A percentile compares a stretch with the other conserved stretches of the same genome.
phyloP scores from a whole-genome alignment of 768 basidiomycete genomes.

The Pleurotus giganteus region DNA sequence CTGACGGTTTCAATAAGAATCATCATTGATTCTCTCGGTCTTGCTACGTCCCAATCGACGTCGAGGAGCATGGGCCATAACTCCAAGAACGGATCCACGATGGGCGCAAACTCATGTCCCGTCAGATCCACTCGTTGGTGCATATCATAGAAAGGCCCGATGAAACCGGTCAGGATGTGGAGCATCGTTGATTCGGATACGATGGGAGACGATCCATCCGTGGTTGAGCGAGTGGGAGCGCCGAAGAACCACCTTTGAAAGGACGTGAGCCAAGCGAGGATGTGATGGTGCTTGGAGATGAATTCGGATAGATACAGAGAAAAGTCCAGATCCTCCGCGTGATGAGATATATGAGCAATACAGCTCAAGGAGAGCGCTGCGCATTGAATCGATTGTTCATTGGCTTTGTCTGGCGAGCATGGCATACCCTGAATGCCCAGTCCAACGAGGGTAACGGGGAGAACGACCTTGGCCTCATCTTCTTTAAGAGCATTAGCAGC shows the following conservation, averaged over 20 bases:
- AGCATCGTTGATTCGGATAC: neutral
- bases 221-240: neutral
- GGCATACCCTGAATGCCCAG: too few relatives aligned
- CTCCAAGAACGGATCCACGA: neutral
- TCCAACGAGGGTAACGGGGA: too few relatives aligned
- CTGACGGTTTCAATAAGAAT: too few relatives aligned
- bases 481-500: too few relatives aligned
- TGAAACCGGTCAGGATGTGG: neutral
- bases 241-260: neutral
- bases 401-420: too few relatives aligned
- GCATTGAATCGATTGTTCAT: neutral
- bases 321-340: neutral
- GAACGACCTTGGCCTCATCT: too few relatives aligned
- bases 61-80: neutral
- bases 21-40: neutral
- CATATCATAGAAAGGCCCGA: neutral
- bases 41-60: neutral
- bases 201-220: neutral
- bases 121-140: neutral
- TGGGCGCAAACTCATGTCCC: neutral
- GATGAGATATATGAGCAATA: neutral
- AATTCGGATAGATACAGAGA: neutral
- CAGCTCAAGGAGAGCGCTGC: neutral
- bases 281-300: neutral
- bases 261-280: neutral